Base-by-base conservation (phyloP, 2,329 filamentous ascomycete species). In the Microdochium nivale region DNA sequence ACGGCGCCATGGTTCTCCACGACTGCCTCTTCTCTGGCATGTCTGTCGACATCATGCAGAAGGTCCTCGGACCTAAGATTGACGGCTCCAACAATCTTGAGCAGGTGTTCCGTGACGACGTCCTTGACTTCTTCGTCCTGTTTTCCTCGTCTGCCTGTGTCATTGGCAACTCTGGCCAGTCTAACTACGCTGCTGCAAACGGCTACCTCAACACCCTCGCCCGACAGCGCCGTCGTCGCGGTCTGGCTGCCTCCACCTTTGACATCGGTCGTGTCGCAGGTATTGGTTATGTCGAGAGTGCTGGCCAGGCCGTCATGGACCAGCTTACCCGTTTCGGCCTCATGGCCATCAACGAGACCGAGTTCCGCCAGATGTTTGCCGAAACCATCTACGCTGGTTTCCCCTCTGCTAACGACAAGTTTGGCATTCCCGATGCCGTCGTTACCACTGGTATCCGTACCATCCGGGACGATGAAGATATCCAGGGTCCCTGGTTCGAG, bases 81-180 rank as follows among this genome's bases (percentile, higher is more conserved):
- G 23, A 33, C 24, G 50, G 54, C 48, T 55, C 35, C 2, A 16
- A 10, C 23, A 56, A 65, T 47, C 58, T 72, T 23, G 47, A 58
- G 48, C 52, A 54, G 7, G 51, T 46, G 14, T 48, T 56, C 2
- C 19, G 24, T 21, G 21, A 13, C 7, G 43, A 49, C 1, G 14
- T n/a, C 13, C 43, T 58, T 0, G 64, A 67, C 48, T 73, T 73
- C 60, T 73, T 73, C 53, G 53, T 72, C 40, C 62, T 71, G 56
- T 57, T 73, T 1, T 71, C 68, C 1, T 74, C 71, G 0, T 54
- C 68, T 0, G 57, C 60, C 2, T 68, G 68, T 1, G 58, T 71
- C 23, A 54, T 65, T 14, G 70, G 71, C 16, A 62, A 64, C 40
- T 51, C 56, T 16, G 60, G 61, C 1, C 70, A 72, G 52, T 57